phyloP scores from a whole-genome alignment of 2,329 filamentous ascomycete genomes.

The Stenocarpella maydis region DNA sequence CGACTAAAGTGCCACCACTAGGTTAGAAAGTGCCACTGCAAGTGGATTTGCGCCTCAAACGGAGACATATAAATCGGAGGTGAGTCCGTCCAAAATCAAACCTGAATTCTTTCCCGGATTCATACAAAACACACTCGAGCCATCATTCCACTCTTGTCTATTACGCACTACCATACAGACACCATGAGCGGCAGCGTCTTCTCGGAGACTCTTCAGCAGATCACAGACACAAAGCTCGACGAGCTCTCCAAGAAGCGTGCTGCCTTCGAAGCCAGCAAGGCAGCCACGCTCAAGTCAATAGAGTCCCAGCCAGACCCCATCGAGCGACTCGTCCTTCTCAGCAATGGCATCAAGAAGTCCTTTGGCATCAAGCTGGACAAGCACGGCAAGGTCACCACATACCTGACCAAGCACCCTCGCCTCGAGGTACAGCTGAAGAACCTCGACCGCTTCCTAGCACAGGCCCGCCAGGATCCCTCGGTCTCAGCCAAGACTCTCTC shows the following conservation, averaged over 20 bases:
- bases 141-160: neutral
- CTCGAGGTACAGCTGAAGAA: conserved; percentile 49
- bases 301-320: conserved; percentile 40
- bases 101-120: neutral
- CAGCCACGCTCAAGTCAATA: conserved; percentile 42
- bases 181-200: conserved; percentile 47
- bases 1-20: neutral
- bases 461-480: conserved; percentile 52
- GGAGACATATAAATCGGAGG: conserved; percentile 9
- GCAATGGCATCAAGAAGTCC: conserved; percentile 47
- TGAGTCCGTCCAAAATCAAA: neutral
- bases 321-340: conserved; percentile 45
- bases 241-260: conserved; percentile 52
- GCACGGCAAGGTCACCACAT: conserved; percentile 52
- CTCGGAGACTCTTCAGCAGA: conserved; percentile 52
- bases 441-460: conserved; percentile 50
- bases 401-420: conserved; percentile 39
- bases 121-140: neutral
- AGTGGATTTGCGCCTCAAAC: neutral
- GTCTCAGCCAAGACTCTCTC: conserved; percentile 46
- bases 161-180: neutral
- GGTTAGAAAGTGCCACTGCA: conserved; percentile 13
- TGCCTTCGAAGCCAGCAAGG: conserved; percentile 48
- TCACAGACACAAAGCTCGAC: conserved; percentile 54
- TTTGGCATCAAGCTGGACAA: conserved; percentile 59